Evolutionary conservation across 495 filamentous ascomycete genomes (phyloP).

Genomic region (Oidiodendron maius): DNA sequence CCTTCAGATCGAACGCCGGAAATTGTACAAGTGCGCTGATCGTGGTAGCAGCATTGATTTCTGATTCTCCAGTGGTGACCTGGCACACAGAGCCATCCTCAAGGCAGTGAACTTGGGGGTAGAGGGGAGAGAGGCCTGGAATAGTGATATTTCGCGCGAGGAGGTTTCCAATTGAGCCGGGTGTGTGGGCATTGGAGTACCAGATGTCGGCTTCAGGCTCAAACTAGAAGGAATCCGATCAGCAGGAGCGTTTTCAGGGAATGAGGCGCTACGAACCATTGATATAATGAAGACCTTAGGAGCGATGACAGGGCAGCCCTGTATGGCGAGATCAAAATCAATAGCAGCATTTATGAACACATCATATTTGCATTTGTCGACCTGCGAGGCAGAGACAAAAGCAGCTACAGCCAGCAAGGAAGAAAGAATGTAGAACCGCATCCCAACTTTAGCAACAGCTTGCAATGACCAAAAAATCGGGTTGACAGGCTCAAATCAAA

Average conservation of each 20-base stretch:
- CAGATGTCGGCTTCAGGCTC: conserved; percentile 60
- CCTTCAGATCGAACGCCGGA: conserved; percentile 54
- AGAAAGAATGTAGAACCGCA: too few relatives aligned
- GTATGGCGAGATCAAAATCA: too few relatives aligned
- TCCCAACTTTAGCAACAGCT: too few relatives aligned
- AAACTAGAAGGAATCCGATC: conserved; percentile 40
- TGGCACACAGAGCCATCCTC: conserved; percentile 35
- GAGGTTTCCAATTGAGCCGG: conserved; percentile 38
- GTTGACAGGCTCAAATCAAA: too few relatives aligned
- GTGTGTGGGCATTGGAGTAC: conserved; percentile 50
- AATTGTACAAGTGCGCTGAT: conserved; percentile 54
- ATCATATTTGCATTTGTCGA: too few relatives aligned
- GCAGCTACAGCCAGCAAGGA: conserved; percentile 5
- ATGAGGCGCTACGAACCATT: conserved; percentile 43
- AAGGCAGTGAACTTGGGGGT: conserved; percentile 59
- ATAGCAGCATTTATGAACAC: too few relatives aligned
- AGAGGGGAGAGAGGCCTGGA: conserved; percentile 60
- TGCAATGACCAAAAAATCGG: too few relatives aligned
- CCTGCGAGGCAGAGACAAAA: conserved; percentile 11
- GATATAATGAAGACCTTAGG: conserved; percentile 68
- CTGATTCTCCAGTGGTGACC: conserved; percentile 34
- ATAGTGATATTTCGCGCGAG: conserved; percentile 59
- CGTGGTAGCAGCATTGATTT: conserved; percentile 70
- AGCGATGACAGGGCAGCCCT: conserved; percentile 29
- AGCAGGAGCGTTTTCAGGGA: background rate